Evolutionary conservation across 108 stramenopile species (phyloP).

Genomic region (Cylindrotheca fusiformis): DNA sequence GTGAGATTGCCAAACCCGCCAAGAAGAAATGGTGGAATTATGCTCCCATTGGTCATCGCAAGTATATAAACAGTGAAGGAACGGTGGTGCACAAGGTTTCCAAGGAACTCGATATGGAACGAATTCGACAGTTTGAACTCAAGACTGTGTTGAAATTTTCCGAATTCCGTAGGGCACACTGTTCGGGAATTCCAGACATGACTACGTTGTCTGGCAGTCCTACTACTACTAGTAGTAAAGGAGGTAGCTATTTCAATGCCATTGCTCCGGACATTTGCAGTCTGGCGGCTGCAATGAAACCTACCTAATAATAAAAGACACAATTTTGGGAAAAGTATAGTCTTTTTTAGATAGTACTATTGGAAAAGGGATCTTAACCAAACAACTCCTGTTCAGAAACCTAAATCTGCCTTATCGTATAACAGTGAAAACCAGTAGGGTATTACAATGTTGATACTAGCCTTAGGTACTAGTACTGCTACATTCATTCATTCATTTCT

Average conservation of each 20-base stretch:
- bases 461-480: too few relatives aligned
- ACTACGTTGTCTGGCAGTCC: not conserved
- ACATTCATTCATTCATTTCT: too few relatives aligned
- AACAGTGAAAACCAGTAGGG: too few relatives aligned
- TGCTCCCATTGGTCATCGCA: conserved; percentile 11
- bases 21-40: conserved; percentile 9
- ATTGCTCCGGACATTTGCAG: conserved; percentile 17
- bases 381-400: too few relatives aligned
- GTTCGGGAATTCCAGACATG: conserved; percentile 12
- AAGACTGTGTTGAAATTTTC: conserved; percentile 6
- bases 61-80: conserved; percentile 3
- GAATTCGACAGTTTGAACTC: conserved; percentile 15
- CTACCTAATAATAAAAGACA: too few relatives aligned
- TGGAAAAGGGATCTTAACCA: too few relatives aligned
- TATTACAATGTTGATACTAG: too few relatives aligned
- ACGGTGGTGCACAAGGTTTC: conserved; percentile 1
- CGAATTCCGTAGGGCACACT: conserved; percentile 18
- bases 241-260: conserved; percentile 9
- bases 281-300: not conserved
- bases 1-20: too few relatives aligned
- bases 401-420: too few relatives aligned
- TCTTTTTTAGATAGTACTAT: too few relatives aligned
- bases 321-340: too few relatives aligned
- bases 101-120: conserved; percentile 6
- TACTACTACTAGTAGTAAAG: not conserved